A percentile compares a stretch with the other conserved stretches of the same genome.
Conservation (phyloP, 2,329 filamentous ascomycete species). For the Colletotrichum truncatum region DNA sequence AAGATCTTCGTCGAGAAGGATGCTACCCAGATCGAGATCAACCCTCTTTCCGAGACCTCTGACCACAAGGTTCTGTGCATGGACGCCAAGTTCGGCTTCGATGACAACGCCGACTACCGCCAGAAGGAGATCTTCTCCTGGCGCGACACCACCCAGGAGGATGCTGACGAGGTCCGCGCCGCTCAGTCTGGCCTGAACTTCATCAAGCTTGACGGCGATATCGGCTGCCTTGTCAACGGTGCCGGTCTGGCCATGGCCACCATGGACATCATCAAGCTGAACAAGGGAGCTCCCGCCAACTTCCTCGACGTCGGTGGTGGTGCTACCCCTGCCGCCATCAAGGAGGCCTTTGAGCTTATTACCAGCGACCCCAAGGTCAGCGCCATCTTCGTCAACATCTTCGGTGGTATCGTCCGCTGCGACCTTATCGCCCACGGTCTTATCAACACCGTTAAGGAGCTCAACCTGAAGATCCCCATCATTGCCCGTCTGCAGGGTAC, state of each 20-base stretch:
- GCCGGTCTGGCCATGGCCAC: constrained; percentile 99
- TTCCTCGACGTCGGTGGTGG: constrained; percentile 99
- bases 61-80: constrained; percentile 99
- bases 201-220: constrained; percentile 99
- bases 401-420: constrained; percentile 97
- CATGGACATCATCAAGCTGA: constrained; percentile 99
- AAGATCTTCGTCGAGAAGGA: constrained; percentile 98
- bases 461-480: constrained; percentile 96
- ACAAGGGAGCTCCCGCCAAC: constrained; percentile 95
- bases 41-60: constrained; percentile 96
- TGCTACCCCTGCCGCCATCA: constrained; percentile 95
- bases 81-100: constrained; percentile 99
- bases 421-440: constrained; percentile 97
- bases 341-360: constrained; percentile 98
- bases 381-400: constrained; percentile 99
- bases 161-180: constrained; percentile 94
- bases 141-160: constrained; percentile 96
- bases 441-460: constrained; percentile 91
- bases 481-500: constrained; percentile 97
- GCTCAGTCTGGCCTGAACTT: constrained; percentile 97
- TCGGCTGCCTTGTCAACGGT: constrained; percentile 98
- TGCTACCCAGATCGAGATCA: constrained; percentile 99
- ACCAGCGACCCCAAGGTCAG: constrained; percentile 98
- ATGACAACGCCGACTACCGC: constrained; percentile 98
- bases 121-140: constrained; percentile 95